Conservation (phyloP, 2,329 filamentous ascomycete species). For the Alternaria gansuensis region DNA sequence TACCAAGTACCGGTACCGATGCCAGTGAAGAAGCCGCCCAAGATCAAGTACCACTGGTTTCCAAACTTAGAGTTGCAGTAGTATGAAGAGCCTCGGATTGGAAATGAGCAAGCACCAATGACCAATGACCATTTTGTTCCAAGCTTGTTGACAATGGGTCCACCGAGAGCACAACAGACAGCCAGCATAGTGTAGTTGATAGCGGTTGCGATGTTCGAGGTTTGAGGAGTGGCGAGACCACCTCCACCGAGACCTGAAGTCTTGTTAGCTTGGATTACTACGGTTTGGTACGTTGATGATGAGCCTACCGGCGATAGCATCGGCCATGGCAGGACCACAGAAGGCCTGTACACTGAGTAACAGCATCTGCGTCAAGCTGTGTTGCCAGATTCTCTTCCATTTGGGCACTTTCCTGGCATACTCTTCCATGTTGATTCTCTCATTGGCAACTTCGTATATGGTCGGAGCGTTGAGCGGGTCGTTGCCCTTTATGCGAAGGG, state of each 20-base stretch:
- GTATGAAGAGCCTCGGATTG: conserved; percentile 59
- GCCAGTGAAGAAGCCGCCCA: conserved; percentile 40
- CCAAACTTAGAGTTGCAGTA: conserved; percentile 62
- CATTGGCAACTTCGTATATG: conserved; percentile 31
- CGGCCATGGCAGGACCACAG: conserved; percentile 44
- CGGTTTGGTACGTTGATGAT: not conserved
- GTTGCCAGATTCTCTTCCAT: conserved; percentile 59
- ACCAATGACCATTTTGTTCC: conserved; percentile 60
- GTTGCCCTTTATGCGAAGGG: conserved; percentile 39
- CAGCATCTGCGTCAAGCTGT: conserved; percentile 62
- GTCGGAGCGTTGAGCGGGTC: conserved; percentile 36
- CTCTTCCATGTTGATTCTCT: conserved; percentile 52
- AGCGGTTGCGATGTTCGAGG: conserved; percentile 54
- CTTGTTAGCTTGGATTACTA: not conserved
- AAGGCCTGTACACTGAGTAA: conserved; percentile 59
- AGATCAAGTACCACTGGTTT: conserved; percentile 57
- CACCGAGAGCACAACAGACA: conserved; percentile 54
- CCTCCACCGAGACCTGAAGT: conserved; percentile 49
- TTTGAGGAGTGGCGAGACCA: conserved; percentile 57
- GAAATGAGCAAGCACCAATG: conserved; percentile 56
- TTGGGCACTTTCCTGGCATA: conserved; percentile 46
- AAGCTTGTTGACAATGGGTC: conserved; percentile 59
- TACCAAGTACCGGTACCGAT: conserved; percentile 57
- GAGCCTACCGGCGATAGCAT: conserved; percentile 41
- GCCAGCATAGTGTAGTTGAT: conserved; percentile 44